Base-by-base conservation (phyloP, 1,139 yeast genomes). In the Kodamaea fungicola region DNA sequence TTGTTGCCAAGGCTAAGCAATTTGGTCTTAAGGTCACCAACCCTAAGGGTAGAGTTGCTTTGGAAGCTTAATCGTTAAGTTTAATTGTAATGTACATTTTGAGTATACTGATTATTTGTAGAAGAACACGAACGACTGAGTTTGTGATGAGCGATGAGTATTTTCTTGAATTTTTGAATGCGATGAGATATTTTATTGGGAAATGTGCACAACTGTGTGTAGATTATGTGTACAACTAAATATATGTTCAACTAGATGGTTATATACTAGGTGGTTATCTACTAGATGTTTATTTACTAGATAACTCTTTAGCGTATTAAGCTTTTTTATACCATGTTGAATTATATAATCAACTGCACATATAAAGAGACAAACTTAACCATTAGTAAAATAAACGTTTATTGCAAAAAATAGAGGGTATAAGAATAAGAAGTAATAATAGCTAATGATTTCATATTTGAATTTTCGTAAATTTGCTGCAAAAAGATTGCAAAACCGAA, bases 1-100 rank as follows among this genome's bases (percentile, higher is more conserved):
- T 94, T 62, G 83, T 94, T 64, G 84, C 95, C 61, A 90, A 89
- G 80, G 98, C 99, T 63, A 90, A 89, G 83, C 89, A 95, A 72
- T 79, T 89, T 65, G 97, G 97, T 77, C 81, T 94, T 68, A 90
- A 89, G 83, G 97, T 92, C 67, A 94, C 98, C 81, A 92, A 92
- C 80, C 95, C 97, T 69, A 83, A 88, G 82, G 99, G 96, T 72
- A 92, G 96, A 81, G 89, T 90, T 72, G 78, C 95, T 71, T 84
- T 89, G 73, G 95, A 88, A 82, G 97, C 97, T 78, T 89, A 86
- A 80, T 34, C 38, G 57, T 67, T 10, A 63, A 12, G 62, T 59
- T 9, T 24, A 24, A 24, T 24, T 23, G 26, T 23, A 23, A 23
- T 23, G 26, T 23, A 23, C 26, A 23, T 23, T 23, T 23, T 16